Evolutionary conservation across 805 yeast species (phyloP), one percentile per base, ranked within the genome.

Genomic region (Grigorovia transvaalensis): DNA sequence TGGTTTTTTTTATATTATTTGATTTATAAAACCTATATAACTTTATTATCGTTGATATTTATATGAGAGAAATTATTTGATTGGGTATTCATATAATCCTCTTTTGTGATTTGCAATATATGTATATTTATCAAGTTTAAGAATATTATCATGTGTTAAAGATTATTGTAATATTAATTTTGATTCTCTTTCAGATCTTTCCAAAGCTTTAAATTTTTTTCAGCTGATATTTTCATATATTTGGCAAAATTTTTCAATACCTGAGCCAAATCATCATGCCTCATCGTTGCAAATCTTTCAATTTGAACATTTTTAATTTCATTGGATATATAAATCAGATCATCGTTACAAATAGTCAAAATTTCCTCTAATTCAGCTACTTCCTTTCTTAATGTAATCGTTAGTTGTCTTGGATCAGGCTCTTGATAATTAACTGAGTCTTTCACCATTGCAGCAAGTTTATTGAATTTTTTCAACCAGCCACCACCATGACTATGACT

Each of bases 241-340:
- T 54, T 65, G 7, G 69, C 54, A 49, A 63, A 63, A 30, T 57
- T 55, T 38, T 56, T 60, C 35, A 67, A 47, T 13, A 65, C 56
- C 9, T 55, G 54, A 2, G 59, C 51, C 6, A 67, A 46, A 27
- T 64, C 68, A 27, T 52, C 45, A 30, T 60, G 57, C 46, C 64
- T 59, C 41, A 59, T 60, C 8, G 49, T 46, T 1, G 61, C 57
- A 48, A 62, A 65, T 40, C 58, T 62, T 4, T 70, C 62, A 18
- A 67, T 62, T 54, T 71, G 66, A n/a, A 57, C 57, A 42, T 64
- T 58, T 46, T 61, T 62, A n/a, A 67, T 63, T 15, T 63, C 60
- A 42, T 59, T 52, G 5, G 66, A 56, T 17, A 68, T 64, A 12
- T 59, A 61, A n/a, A 53, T 53, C 43, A 65, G 56, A 35, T 70